These are phyloP conservation scores for Sugiyamaella paludigena DNA, from an alignment of 1,139 yeast genomes.

Conservation along the genomic window DNA sequence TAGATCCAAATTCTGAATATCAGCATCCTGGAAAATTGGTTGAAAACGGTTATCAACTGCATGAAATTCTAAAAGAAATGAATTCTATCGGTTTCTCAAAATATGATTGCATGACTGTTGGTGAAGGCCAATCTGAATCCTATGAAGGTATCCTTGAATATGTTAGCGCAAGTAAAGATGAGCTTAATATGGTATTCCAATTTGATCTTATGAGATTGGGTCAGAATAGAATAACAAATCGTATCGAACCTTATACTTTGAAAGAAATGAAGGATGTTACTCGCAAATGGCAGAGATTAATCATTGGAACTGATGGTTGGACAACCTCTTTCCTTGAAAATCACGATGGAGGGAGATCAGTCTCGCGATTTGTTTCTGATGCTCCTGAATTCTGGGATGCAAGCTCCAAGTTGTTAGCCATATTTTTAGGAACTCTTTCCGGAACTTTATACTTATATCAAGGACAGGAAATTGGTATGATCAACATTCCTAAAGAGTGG, in stretches of 20 bases:
- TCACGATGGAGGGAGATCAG: constrained; percentile 57
- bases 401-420: constrained; percentile 50
- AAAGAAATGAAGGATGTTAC: constrained; percentile 50
- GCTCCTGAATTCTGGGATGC: constrained; percentile 39
- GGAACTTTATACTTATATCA: constrained; percentile 55
- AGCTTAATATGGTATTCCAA: constrained; percentile 53
- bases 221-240: constrained; percentile 52
- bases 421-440: constrained; percentile 48
- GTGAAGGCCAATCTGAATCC: constrained; percentile 42
- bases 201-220: constrained; percentile 47
- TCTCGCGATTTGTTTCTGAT: constrained; percentile 49
- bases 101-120: constrained; percentile 57
- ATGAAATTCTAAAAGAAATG: constrained; percentile 58
- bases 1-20: constrained; percentile 42
- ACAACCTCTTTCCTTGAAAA: constrained; percentile 56
- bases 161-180: constrained; percentile 50
- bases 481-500: constrained; percentile 49
- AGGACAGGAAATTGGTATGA: constrained; percentile 62
- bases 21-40: constrained; percentile 42
- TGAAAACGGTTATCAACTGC: constrained; percentile 52
- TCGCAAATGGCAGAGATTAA: constrained; percentile 39
- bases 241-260: constrained; percentile 52
- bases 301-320: constrained; percentile 57
- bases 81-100: constrained; percentile 45
- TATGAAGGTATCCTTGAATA: constrained; percentile 45